phyloP scores from a whole-genome alignment of 2,329 filamentous ascomycete genomes.

The Hymenoscyphus fraxineus region DNA sequence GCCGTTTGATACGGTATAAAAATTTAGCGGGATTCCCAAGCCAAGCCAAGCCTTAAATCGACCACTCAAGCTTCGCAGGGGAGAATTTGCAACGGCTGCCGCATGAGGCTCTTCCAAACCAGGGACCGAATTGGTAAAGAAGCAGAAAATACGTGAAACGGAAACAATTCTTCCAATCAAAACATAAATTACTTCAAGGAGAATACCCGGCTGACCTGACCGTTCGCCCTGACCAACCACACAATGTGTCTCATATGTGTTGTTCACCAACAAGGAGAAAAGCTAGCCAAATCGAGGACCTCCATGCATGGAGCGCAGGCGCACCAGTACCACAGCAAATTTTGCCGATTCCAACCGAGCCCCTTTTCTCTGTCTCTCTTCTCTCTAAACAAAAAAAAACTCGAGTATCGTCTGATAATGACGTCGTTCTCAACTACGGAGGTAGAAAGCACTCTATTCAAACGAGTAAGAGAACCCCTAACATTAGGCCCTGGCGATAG shows the following conservation, averaged over 20 bases:
- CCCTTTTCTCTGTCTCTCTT: not conserved
- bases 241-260: not conserved
- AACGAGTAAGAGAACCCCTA: not conserved
- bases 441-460: not conserved
- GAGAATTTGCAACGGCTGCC: not conserved
- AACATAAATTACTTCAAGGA: not conserved
- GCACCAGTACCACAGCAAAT: not conserved
- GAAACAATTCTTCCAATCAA: not conserved
- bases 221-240: not conserved
- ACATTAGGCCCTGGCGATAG: not conserved
- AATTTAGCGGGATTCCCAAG: not conserved
- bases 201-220: not conserved
- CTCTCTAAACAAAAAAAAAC: not conserved
- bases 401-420: not conserved
- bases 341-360: not conserved
- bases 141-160: not conserved
- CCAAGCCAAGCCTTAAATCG: not conserved
- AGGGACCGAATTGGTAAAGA: not conserved
- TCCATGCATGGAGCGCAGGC: not conserved
- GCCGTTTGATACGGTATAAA: not conserved
- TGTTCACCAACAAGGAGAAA: not conserved
- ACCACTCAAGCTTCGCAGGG: not conserved
- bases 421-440: not conserved
- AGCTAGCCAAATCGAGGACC: not conserved
- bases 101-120: constrained; percentile 1